Evolutionary conservation across 2,329 filamentous ascomycete genomes (phyloP).

Genomic region (Dothidotthia symphoricarpi): DNA sequence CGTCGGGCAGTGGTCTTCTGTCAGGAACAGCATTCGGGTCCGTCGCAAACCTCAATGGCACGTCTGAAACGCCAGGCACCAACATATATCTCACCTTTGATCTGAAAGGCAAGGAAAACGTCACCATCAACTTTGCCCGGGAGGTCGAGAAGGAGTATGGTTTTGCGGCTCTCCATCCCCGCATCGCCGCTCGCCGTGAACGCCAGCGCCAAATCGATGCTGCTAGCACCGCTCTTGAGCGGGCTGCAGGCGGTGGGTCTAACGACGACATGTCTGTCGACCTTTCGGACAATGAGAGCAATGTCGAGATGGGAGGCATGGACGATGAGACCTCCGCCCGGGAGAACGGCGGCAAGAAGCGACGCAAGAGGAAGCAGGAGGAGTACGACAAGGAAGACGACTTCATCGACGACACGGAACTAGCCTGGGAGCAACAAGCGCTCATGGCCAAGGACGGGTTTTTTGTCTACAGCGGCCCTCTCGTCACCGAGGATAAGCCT

Average conservation of each 20-base stretch:
- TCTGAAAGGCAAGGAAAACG: slow-evolving; percentile 77
- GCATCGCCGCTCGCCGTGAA: slow-evolving; percentile 83
- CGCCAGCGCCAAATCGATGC: slow-evolving; percentile 85
- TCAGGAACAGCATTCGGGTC: slow-evolving; percentile 61
- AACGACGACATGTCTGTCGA: slow-evolving; percentile 83
- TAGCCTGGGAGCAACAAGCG: slow-evolving; percentile 93
- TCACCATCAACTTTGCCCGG: slow-evolving; percentile 92
- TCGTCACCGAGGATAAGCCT: slow-evolving; percentile 82
- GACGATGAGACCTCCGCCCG: slow-evolving; percentile 40
- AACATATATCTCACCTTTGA: slow-evolving; percentile 84
- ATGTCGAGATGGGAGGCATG: slow-evolving; percentile 80
- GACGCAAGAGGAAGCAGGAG: slow-evolving; percentile 71
- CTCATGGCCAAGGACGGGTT: slow-evolving; percentile 94
- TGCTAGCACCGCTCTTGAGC: slow-evolving; percentile 80
- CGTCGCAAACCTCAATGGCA: slow-evolving; percentile 47
- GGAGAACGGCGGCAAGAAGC: slow-evolving; percentile 65
- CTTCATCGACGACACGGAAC: slow-evolving; percentile 84
- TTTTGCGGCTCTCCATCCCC: slow-evolving; percentile 89
- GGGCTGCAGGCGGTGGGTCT: slow-evolving; percentile 66
- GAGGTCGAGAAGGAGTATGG: slow-evolving; percentile 92
- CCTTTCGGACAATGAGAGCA: slow-evolving; percentile 69
- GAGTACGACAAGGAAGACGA: slow-evolving; percentile 67
- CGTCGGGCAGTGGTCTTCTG: slow-evolving; percentile 63
- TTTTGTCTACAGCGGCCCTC: slow-evolving; percentile 93
- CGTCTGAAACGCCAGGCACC: slow-evolving; percentile 49